A percentile compares a stretch with the other conserved stretches of the same genome.
Conservation (phyloP, 78 protist species). For the Paratrimastix pyriformis region DNA sequence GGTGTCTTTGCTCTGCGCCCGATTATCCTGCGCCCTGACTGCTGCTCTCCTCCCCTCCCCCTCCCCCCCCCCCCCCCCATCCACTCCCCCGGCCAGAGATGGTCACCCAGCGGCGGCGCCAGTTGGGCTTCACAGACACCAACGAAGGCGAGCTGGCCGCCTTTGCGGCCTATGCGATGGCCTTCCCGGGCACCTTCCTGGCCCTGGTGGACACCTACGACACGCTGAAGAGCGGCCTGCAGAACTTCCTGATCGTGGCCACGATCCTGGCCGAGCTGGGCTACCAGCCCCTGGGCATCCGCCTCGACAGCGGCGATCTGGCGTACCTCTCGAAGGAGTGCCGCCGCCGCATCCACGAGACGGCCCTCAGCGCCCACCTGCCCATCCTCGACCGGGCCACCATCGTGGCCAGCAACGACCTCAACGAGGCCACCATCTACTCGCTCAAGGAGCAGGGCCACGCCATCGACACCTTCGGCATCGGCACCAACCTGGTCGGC, state of each 20-base stretch:
- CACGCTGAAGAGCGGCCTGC: constrained; percentile 67
- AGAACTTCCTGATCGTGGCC: constrained; percentile 71
- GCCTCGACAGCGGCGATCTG: constrained; percentile 85
- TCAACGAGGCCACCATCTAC: constrained; percentile 59
- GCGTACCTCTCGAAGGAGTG: constrained; percentile 49
- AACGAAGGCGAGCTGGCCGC: constrained; percentile 75
- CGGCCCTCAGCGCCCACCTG: neutral
- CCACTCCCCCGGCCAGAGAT: too few species aligned
- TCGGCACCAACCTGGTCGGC: constrained; percentile 81
- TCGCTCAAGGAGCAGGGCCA: constrained; percentile 53
- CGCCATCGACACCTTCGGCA: constrained; percentile 71
- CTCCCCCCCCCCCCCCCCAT: too few species aligned
- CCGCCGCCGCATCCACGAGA: neutral
- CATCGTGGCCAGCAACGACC: constrained; percentile 74
- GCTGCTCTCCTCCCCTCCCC: too few species aligned
- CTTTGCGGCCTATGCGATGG: constrained; percentile 72
- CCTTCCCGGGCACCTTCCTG: constrained; percentile 73
- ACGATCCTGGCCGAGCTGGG: constrained; percentile 59
- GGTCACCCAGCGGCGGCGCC: constrained; percentile 13
- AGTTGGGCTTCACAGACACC: constrained; percentile 30
- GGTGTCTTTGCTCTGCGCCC: too few species aligned
- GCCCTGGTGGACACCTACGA: constrained; percentile 84
- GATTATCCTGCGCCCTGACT: too few species aligned
- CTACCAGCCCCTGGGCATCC: constrained; percentile 61
- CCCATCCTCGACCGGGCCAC: constrained; percentile 20